Evolutionary conservation across 2,329 filamentous ascomycete genomes (phyloP), one percentile per base, ranked within the genome.

Genomic region (Thyridium curvatum): DNA sequence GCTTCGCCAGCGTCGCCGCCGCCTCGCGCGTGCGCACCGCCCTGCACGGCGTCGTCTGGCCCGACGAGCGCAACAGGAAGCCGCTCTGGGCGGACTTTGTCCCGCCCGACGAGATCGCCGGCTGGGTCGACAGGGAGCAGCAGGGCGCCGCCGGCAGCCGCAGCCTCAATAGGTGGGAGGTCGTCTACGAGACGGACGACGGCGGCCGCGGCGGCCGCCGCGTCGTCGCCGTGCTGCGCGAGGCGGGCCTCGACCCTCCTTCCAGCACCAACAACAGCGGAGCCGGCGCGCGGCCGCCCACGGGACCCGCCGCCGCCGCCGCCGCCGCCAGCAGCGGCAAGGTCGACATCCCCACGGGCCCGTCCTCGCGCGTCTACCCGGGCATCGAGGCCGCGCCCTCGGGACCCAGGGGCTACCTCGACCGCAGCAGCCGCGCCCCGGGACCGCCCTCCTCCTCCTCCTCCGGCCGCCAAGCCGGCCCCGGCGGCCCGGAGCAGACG

Each of bases 11-110:
- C 34, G 67, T 79, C 9, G 68, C 80, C 3, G 82, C 84, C 4
- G 93, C 93, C 4, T 79, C 82, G 0, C 77, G 87, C 16, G 89
- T 86, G 8, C 84, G 91, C 35, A 74, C 78, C 9, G 74, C 76
- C 3, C 68, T 97, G 3, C 91, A 98, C 60, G 77, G 80, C 41
- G 75, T 74, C 16, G 75, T 89, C 29, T 97, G 90, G 87, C 91
- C 91, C 1, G 79, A 89, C 42, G 91, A 97, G 62, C 79, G 82
- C 42, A 86, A 83, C 48, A 77, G 93, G 26, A 94, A 93, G 58
- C 73, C 81, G 1, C 71, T 97, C 1, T 94, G 84, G 77, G 86
- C 87, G 4, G 93, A 98, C 58, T 97, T 93, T 57, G 73, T 97
- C 15, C 91, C 91, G 0, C 75, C 84, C 14, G 79, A 87, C 18